A percentile compares a stretch with the other conserved stretches of the same genome.
These are phyloP conservation scores for Fagopyrum homotropicum DNA, from an alignment of 148 eudicot species.

Conservation along the genomic window DNA sequence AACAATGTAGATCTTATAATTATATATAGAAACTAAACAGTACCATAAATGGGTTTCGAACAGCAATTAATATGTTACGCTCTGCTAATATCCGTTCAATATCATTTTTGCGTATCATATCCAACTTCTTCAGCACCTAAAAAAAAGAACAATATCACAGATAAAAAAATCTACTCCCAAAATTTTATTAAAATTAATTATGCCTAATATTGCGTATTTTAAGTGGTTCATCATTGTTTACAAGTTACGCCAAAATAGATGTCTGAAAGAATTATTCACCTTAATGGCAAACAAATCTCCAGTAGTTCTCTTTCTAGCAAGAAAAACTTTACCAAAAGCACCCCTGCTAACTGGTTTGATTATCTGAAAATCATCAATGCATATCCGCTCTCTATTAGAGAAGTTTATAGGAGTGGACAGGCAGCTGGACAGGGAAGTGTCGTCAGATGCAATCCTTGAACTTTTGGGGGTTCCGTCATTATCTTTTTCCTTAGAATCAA, in stretches of 20 bases:
- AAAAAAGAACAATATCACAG: constrained; percentile 13
- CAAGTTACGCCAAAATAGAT: not conserved
- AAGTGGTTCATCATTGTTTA: not conserved
- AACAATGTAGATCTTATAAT: not conserved
- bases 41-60: constrained; percentile 67
- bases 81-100: constrained; percentile 63
- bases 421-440: constrained; percentile 45
- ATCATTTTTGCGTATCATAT: constrained; percentile 59
- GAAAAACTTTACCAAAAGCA: constrained; percentile 64
- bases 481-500: constrained; percentile 23
- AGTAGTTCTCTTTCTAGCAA: constrained; percentile 61
- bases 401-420: constrained; percentile 41
- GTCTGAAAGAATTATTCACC: constrained; percentile 22
- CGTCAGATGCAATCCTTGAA: constrained; percentile 31
- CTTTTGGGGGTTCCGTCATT: constrained; percentile 21
- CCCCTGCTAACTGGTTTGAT: constrained; percentile 72
- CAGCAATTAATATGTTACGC: constrained; percentile 63
- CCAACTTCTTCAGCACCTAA: constrained; percentile 59
- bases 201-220: not conserved
- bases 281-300: constrained; percentile 77
- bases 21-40: constrained; percentile 1
- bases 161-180: not conserved
- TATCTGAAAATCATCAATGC: constrained; percentile 68
- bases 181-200: not conserved
- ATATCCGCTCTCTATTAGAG: constrained; percentile 52